Evolutionary conservation across 2,329 filamentous ascomycete species (phyloP).

Genomic region (Arachnopeziza araneosa): DNA sequence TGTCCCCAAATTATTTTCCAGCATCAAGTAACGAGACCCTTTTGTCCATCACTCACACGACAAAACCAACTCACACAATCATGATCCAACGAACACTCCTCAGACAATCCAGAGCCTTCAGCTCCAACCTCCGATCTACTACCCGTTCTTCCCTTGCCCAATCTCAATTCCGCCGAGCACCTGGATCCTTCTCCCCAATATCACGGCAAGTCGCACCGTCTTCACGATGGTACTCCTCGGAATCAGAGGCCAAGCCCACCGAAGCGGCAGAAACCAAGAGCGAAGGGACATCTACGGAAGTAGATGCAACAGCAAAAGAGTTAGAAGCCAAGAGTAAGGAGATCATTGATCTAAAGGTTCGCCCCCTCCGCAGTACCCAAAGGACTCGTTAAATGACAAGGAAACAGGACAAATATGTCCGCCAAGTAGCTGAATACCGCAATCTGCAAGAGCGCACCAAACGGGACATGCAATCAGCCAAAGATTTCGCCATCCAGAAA

Average conservation of each 20-base stretch:
- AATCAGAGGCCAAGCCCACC: conserved; percentile 36
- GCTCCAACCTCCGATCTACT: conserved; percentile 29
- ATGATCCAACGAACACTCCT: conserved; percentile 47
- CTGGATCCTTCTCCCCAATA: conserved; percentile 24
- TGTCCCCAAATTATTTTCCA: not conserved
- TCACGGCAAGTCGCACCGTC: conserved; percentile 8
- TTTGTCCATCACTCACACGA: not conserved
- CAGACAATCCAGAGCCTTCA: conserved; percentile 40
- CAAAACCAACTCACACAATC: conserved; percentile 15
- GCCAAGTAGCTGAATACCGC: conserved; percentile 91
- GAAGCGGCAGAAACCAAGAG: not conserved
- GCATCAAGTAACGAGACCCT: not conserved
- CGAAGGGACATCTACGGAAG: conserved; percentile 32
- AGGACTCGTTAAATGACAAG: not conserved
- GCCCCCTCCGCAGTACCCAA: conserved; percentile 2
- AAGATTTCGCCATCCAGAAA: conserved; percentile 88
- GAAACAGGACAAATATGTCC: conserved; percentile 85
- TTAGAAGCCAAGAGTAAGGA: conserved; percentile 69
- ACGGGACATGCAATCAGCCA: conserved; percentile 81
- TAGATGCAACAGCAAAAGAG: conserved; percentile 54
- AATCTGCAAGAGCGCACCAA: conserved; percentile 94
- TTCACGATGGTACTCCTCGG: conserved; percentile 32
- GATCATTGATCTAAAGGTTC: conserved; percentile 79
- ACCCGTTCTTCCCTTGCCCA: conserved; percentile 21
- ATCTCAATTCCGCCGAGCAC: conserved; percentile 36